A percentile compares a stretch with the other conserved stretches of the same genome.
phyloP scores from a whole-genome alignment of 2,329 filamentous ascomycete genomes.

The Lasiodiplodia hormozganensis region DNA sequence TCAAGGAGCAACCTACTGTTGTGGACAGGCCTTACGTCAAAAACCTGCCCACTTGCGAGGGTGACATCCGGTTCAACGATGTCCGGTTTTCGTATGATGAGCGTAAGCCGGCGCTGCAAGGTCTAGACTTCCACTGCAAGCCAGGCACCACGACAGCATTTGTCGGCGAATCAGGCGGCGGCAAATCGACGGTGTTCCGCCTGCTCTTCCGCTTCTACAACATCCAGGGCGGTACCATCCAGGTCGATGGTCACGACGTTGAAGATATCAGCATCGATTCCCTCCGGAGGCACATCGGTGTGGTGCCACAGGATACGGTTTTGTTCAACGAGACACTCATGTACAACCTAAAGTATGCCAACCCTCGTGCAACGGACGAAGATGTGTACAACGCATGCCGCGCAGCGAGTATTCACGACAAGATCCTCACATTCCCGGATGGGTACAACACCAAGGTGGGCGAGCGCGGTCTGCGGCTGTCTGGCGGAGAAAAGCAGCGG shows the following conservation, averaged over 20 bases:
- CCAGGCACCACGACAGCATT: slow-evolving; percentile 95
- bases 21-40: slow-evolving; percentile 74
- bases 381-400: slow-evolving; percentile 82
- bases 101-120: slow-evolving; percentile 82
- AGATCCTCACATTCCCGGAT: slow-evolving; percentile 87
- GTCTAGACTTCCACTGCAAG: slow-evolving; percentile 82
- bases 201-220: slow-evolving; percentile 98
- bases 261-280: slow-evolving; percentile 90
- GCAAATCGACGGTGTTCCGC: slow-evolving; percentile 96
- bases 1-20: slow-evolving; percentile 94
- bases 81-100: slow-evolving; percentile 91
- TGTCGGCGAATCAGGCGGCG: slow-evolving; percentile 94
- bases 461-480: slow-evolving; percentile 84
- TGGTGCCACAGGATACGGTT: slow-evolving; percentile 95
- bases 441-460: slow-evolving; percentile 89
- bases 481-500: slow-evolving; percentile 91
- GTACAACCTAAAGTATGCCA: slow-evolving; percentile 94
- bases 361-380: slow-evolving; percentile 78
- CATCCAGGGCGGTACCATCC: slow-evolving; percentile 77
- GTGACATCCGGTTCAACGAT: slow-evolving; percentile 84
- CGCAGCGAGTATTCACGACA: slow-evolving; percentile 90
- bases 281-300: slow-evolving; percentile 87
- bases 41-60: slow-evolving; percentile 71
- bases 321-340: slow-evolving; percentile 93
- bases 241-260: slow-evolving; percentile 84